phyloP scores from a whole-genome alignment of 441 rosid species.

The Mallotus repandus region DNA sequence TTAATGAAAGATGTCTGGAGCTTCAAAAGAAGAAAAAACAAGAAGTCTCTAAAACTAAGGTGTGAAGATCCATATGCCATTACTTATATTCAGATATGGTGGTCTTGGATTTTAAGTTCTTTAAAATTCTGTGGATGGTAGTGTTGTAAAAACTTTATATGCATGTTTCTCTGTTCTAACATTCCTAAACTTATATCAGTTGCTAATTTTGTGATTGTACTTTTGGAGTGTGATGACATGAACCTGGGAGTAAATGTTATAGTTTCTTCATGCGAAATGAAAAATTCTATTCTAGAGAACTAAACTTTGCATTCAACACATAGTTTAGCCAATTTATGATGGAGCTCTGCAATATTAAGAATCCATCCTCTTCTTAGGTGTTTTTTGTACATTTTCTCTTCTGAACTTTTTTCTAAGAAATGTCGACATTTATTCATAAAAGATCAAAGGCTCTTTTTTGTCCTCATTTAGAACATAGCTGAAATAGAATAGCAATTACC shows the following conservation, averaged over 20 bases:
- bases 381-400: not conserved
- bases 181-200: not conserved
- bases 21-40: constrained; percentile 63
- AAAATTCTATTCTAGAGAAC: not conserved
- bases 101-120: constrained; percentile 9
- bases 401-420: not conserved
- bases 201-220: not conserved
- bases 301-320: not conserved
- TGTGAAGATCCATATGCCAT: constrained; percentile 22
- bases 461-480: not conserved
- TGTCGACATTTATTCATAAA: not conserved
- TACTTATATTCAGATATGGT: constrained; percentile 1
- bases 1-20: constrained; percentile 87
- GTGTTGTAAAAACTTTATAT: not conserved
- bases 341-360: not conserved
- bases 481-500: constrained; percentile 1
- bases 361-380: not conserved
- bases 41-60: constrained; percentile 69
- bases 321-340: not conserved
- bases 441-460: not conserved
- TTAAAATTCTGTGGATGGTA: not conserved
- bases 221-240: not conserved
- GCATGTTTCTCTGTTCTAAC: not conserved
- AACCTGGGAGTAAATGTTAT: not conserved
- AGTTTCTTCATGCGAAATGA: not conserved